Percentiles rank a stretch among this genome's conserved stretches.
phyloP scores from a whole-genome alignment of 305 asterid species.

The Withania somnifera region DNA sequence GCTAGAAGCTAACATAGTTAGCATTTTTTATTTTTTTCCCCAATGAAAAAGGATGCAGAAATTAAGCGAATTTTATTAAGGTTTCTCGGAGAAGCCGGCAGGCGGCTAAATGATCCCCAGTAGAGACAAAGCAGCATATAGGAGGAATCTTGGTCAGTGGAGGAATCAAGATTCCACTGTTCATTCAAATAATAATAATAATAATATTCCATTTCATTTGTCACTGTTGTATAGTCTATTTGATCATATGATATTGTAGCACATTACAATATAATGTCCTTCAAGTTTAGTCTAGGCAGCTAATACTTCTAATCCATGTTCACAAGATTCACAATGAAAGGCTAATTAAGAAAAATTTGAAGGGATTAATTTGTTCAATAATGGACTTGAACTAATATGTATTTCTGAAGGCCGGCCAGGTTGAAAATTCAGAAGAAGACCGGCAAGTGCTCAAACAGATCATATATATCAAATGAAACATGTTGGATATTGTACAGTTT shows the following conservation, averaged over 20 bases:
- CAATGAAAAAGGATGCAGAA: not conserved
- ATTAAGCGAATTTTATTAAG: not conserved
- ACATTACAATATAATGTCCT: not conserved
- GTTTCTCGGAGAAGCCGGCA: not conserved
- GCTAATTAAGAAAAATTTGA: not conserved
- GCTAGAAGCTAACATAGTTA: not conserved
- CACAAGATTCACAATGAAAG: not conserved
- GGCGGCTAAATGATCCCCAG: not conserved
- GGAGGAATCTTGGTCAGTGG: not conserved
- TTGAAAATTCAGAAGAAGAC: not conserved
- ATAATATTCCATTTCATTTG: not conserved
- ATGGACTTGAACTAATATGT: not conserved
- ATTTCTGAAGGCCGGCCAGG: not conserved
- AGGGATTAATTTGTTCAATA: not conserved
- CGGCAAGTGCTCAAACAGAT: not conserved
- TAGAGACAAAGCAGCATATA: not conserved
- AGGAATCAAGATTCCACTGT: conserved; percentile 5
- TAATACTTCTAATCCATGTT: not conserved
- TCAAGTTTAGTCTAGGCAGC: not conserved
- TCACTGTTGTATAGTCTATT: not conserved
- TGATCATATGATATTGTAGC: not conserved
- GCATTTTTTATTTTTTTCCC: not conserved
- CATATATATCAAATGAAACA: not conserved
- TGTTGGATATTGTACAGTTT: not conserved
- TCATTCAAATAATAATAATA: not conserved